Conservation (phyloP, 208 protist genomes). For the Naegleria gruberi region DNA sequence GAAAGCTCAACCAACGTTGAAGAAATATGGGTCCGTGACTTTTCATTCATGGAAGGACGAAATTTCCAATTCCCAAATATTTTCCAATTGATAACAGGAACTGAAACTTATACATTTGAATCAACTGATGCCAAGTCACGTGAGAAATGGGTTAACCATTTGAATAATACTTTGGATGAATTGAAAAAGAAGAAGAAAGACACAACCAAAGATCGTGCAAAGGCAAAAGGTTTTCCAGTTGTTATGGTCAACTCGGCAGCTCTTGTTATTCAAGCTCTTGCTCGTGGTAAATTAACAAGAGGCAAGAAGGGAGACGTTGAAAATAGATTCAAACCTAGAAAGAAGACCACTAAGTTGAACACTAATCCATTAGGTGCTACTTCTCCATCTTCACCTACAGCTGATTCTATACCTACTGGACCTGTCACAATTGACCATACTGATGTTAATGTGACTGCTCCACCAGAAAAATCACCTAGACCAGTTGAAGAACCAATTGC, state of each 20-base stretch:
- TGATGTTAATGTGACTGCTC: too few relatives aligned
- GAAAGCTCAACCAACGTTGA: too few relatives aligned
- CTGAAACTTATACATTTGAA: constrained; percentile 13
- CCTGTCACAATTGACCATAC: not conserved
- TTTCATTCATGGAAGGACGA: not conserved
- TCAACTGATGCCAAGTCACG: not conserved
- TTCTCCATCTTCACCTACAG: not conserved
- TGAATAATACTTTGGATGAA: not conserved
- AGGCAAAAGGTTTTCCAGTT: not conserved
- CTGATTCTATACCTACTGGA: not conserved
- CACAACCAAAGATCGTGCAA: not conserved
- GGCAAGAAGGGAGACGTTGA: not conserved
- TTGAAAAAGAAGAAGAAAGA: not conserved
- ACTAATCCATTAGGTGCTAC: not conserved
- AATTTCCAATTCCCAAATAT: not conserved
- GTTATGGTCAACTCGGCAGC: not conserved
- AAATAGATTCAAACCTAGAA: not conserved
- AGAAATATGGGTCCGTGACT: not conserved
- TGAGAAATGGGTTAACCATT: not conserved
- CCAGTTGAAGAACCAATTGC: not conserved
- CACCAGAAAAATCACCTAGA: not conserved
- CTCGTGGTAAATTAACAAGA: not conserved
- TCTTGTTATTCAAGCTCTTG: not conserved
- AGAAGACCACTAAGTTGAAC: not conserved
- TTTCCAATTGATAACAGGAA: constrained; percentile 8